Evolutionary conservation across 2,329 filamentous ascomycete species (phyloP), one percentile per base, ranked within the genome.

Genomic region (Mycogone perniciosa): DNA sequence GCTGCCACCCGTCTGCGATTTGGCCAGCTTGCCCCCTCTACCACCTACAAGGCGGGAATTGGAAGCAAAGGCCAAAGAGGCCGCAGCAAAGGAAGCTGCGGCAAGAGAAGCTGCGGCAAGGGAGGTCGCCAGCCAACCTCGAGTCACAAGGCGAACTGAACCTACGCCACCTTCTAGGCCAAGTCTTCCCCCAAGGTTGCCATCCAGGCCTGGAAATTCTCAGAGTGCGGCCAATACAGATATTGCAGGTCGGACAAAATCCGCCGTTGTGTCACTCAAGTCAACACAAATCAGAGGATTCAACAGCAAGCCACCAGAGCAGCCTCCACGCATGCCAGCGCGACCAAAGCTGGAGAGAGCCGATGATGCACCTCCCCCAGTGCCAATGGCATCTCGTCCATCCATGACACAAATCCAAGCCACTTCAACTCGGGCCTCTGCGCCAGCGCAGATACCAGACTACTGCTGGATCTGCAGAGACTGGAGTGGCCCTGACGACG

Each of bases 391-490:
- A 26, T 79, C 77, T 27, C 73, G 79, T 5, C 80, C 80, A 2
- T 74, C 75, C 3, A 60, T 66, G 8, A 68, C 73, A n/a, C 73
- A 81, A 57, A 75, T 81, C 31, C 68, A 76, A 48, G 72, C 74
- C 2, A 68, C 66, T 5, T 64, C 68, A 9, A 60, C 65, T 40
- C 67, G 67, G 43, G 57, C 60, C 9, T 56, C 62, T 9, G 54
- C 63, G 7, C 60, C 60, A 10, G 50, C 64, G 9, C 56, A 59
- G 20, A 57, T 57, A 6, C 57, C 60, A 11, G 60, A 62, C 31
- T 66, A 69, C n/a, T 97, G 93, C 65, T 76, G 96, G 47, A 73
- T 82, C 52, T 97, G 93, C 65, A 83, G 91, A 57, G 91, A 97
- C 70, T 97, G 95, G 68, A 90, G 88, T 6, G 82, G 71, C 0